Evolutionary conservation across 768 basidiomycete genomes (phyloP).

Genomic region (Tylopilus rubrobrunneus): DNA sequence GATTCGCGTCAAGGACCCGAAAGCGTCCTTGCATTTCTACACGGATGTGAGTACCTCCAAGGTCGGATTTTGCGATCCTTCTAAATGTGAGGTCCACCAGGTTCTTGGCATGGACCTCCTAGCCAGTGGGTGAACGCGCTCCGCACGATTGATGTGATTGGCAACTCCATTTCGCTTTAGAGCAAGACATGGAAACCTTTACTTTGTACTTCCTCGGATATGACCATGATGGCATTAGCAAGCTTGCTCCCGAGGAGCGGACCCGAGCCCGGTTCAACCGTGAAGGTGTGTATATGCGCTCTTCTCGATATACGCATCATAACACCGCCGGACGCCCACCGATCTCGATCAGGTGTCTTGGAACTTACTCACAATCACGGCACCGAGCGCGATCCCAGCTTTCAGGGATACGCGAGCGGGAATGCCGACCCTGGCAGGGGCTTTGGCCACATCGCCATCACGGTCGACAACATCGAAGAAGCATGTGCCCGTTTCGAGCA

Average conservation of each 20-base stretch:
- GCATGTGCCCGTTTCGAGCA: conserved; percentile 82
- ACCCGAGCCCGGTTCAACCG: conserved; percentile 47
- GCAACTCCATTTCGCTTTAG: conserved; percentile 30
- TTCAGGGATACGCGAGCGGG: conserved; percentile 81
- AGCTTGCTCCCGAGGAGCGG: conserved; percentile 51
- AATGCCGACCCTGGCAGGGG: conserved; percentile 76
- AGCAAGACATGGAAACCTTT: conserved; percentile 54
- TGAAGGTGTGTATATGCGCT: conserved; percentile 51
- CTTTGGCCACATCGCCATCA: conserved; percentile 88
- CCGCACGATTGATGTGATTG: neutral
- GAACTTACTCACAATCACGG: conserved; percentile 91
- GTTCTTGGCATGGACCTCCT: conserved; percentile 76
- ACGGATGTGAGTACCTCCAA: conserved; percentile 45
- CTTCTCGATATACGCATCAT: neutral
- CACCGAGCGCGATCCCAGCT: conserved; percentile 73
- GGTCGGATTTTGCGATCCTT: neutral
- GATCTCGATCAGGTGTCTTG: conserved; percentile 53
- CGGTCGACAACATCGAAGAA: conserved; percentile 76
- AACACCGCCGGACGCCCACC: neutral
- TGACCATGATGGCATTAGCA: conserved; percentile 51
- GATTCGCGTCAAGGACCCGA: conserved; percentile 86
- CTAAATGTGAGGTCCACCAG: conserved; percentile 24
- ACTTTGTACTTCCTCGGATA: conserved; percentile 87
- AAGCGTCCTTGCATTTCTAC: conserved; percentile 79
- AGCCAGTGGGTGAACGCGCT: conserved; percentile 36